Conservation (phyloP, 2,329 filamentous ascomycete species). For the Trichoderma sp. region DNA sequence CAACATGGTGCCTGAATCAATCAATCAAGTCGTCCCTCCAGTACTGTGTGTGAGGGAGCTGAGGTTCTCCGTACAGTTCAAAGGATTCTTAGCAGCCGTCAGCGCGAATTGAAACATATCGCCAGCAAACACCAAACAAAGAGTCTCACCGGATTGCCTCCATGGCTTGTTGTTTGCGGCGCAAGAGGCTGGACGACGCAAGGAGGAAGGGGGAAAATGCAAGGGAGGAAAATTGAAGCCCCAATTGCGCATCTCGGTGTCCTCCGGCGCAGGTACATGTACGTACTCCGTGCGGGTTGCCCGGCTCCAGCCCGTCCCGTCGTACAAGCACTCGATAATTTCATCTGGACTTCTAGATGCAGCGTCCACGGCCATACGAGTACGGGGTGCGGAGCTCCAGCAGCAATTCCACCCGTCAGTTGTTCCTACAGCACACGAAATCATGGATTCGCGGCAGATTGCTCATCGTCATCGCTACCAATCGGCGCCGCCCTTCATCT, state of each 20-base stretch:
- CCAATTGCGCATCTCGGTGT: neutral
- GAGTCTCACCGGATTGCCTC: neutral
- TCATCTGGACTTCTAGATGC: too few relatives aligned
- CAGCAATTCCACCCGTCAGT: neutral
- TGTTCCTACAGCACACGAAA: neutral
- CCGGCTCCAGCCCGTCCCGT: too few relatives aligned
- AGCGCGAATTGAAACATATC: neutral
- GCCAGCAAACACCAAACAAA: neutral
- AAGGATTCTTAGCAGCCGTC: neutral
- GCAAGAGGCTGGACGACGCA: neutral
- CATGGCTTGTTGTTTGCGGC: neutral
- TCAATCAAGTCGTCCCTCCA: too few relatives aligned
- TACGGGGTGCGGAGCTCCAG: neutral
- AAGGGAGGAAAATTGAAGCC: neutral
- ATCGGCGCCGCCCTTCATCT: neutral
- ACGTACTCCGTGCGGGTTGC: conserved; percentile 7
- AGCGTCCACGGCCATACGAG: neutral
- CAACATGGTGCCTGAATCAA: conserved; percentile 1
- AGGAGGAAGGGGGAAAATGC: neutral
- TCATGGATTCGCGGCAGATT: too few relatives aligned
- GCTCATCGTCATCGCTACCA: neutral
- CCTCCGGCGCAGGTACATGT: neutral
- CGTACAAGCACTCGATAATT: neutral
- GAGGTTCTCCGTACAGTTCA: too few relatives aligned
- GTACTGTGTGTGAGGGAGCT: too few relatives aligned